Conservation (phyloP, 129 eudicot genomes). For the Lonicera japonica region DNA sequence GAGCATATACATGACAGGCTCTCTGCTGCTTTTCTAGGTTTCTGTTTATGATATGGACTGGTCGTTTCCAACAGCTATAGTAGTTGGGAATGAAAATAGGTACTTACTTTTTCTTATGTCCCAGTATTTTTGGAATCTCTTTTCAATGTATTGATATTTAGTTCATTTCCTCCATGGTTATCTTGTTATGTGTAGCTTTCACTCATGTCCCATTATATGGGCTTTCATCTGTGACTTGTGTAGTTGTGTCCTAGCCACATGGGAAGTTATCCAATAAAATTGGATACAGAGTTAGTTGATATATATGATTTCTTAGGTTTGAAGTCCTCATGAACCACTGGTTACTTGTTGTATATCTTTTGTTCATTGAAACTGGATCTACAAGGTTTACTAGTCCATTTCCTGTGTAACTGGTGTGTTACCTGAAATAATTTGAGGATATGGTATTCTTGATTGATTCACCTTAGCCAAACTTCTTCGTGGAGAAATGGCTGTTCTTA, state of each 20-base stretch:
- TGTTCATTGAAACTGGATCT: too few species aligned
- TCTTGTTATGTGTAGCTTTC: background rate
- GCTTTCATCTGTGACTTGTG: background rate
- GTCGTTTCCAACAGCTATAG: constrained; percentile 85
- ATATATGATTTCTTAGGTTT: too few species aligned
- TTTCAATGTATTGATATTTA: background rate
- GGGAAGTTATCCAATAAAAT: too few species aligned
- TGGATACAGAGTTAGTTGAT: too few species aligned
- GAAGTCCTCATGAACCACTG: too few species aligned
- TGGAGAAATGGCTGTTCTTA: background rate
- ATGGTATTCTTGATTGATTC: too few species aligned
- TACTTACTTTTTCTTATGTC: constrained; percentile 6
- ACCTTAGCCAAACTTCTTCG: background rate
- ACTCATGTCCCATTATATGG: background rate
- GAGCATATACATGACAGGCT: constrained; percentile 1
- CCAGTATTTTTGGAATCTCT: too few species aligned
- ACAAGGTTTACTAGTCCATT: too few species aligned
- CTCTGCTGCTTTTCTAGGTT: constrained; percentile 36
- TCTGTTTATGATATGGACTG: constrained; percentile 84
- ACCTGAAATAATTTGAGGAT: too few species aligned
- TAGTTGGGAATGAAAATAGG: constrained; percentile 83
- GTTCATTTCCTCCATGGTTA: background rate
- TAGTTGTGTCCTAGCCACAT: too few species aligned
- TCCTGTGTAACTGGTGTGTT: too few species aligned
- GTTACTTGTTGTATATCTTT: too few species aligned